Conservation (phyloP, 495 filamentous ascomycete genomes). For the Neurospora sp. region DNA sequence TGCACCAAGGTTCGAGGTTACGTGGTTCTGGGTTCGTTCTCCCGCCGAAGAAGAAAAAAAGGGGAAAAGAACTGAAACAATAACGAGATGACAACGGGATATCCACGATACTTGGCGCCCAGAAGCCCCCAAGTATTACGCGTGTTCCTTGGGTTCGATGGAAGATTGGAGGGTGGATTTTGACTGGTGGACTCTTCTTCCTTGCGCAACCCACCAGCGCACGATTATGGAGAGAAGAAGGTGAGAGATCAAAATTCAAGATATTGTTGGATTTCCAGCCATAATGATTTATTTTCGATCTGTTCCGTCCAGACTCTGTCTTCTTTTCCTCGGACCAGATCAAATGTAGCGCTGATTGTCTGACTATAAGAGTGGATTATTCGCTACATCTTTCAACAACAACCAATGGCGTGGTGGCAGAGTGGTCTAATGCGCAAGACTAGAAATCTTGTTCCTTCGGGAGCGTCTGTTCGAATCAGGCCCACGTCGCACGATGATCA, state of each 20-base stretch:
- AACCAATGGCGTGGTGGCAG: not conserved
- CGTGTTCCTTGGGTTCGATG: no score
- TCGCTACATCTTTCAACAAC: fast-evolving
- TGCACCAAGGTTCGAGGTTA: no score
- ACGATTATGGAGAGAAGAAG: not conserved
- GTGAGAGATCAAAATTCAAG: not conserved
- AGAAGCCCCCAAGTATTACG: no score
- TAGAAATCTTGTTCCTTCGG: not conserved
- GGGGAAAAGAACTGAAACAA: no score
- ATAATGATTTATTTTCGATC: not conserved
- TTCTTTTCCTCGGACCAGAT: not conserved
- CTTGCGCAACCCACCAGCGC: not conserved
- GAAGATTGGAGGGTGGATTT: not conserved
- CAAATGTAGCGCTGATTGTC: not conserved
- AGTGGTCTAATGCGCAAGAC: not conserved
- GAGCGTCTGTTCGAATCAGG: not conserved
- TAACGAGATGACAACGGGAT: no score
- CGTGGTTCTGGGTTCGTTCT: no score
- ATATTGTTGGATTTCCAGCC: not conserved
- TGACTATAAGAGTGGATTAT: not conserved
- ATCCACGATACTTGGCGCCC: no score
- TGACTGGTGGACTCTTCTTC: not conserved
- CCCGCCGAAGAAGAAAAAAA: no score
- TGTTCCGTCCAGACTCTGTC: not conserved
- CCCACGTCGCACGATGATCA: not conserved